Percentiles rank a stretch among this genome's conserved stretches.
Evolutionary conservation across 768 basidiomycete species (phyloP).

Genomic region (Pleurotus citrinopileatus): DNA sequence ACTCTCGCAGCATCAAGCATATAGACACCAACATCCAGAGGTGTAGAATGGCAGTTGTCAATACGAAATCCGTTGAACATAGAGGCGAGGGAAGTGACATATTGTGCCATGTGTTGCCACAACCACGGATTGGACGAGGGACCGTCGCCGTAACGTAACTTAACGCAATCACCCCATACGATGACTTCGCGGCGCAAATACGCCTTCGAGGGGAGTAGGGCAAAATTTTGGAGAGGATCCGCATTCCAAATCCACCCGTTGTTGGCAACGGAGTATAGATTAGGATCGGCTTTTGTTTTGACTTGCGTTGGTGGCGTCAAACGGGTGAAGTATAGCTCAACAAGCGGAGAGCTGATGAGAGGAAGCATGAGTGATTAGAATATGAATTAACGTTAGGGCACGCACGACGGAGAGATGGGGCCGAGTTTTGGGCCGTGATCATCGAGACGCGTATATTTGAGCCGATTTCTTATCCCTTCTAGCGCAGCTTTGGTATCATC

Average conservation of each 20-base stretch:
- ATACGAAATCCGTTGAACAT: conserved; percentile 96
- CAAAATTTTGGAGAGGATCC: conserved; percentile 93
- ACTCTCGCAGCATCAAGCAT: conserved; percentile 91
- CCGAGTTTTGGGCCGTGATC: conserved; percentile 81
- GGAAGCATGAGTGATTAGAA: conserved; percentile 7
- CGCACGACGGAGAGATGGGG: conserved; percentile 71
- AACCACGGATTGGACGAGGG: conserved; percentile 89
- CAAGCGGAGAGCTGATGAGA: conserved; percentile 66
- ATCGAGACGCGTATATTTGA: conserved; percentile 82
- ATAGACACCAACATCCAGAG: conserved; percentile 90
- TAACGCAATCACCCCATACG: conserved; percentile 98
- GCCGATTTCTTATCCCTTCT: conserved; percentile 69
- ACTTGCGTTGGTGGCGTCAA: conserved; percentile 41
- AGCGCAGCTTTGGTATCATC: conserved; percentile 76
- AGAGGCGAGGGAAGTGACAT: conserved; percentile 76
- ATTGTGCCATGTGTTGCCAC: conserved; percentile 87
- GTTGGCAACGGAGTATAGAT: conserved; percentile 83
- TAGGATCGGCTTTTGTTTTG: conserved; percentile 39
- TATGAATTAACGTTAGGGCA: conserved; percentile 15
- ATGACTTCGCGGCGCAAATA: conserved; percentile 96
- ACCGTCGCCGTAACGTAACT: conserved; percentile 86
- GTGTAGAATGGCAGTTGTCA: conserved; percentile 98
- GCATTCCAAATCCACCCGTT: conserved; percentile 99
- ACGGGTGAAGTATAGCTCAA: conserved; percentile 92
- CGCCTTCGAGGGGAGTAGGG: conserved; percentile 86